Percentiles rank a stretch among this genome's conserved stretches.
Evolutionary conservation across 345 rosid genomes (phyloP).

Genomic region (Dimocarpus longan): DNA sequence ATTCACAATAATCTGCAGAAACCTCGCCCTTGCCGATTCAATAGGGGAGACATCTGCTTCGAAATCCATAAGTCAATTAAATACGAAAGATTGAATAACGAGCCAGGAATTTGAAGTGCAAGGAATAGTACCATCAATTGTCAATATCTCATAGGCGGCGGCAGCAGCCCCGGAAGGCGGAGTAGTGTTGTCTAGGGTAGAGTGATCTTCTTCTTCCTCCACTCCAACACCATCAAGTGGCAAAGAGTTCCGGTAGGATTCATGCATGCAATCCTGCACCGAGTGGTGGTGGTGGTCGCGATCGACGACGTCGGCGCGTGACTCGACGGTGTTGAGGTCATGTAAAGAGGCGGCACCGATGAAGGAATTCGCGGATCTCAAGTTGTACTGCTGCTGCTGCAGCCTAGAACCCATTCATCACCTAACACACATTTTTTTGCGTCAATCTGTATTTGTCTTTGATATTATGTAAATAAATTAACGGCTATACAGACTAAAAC

Average conservation of each 20-base stretch:
- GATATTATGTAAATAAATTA: not conserved
- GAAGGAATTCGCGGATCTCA: slow-evolving; percentile 67
- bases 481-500: slow-evolving; percentile 39
- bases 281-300: slow-evolving; percentile 58
- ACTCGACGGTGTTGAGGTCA: slow-evolving; percentile 83
- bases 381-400: slow-evolving; percentile 71
- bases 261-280: slow-evolving; percentile 70
- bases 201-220: slow-evolving; percentile 70
- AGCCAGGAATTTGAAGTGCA: too few species aligned
- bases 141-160: slow-evolving; percentile 44
- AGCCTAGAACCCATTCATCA: slow-evolving; percentile 73
- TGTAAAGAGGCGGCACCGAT: slow-evolving; percentile 57
- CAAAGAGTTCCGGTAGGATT: slow-evolving; percentile 66
- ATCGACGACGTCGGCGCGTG: slow-evolving; percentile 46
- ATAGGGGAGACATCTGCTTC: slow-evolving; percentile 77
- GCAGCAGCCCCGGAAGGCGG: slow-evolving; percentile 38
- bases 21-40: slow-evolving; percentile 78
- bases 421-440: too few species aligned
- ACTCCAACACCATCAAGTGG: slow-evolving; percentile 61
- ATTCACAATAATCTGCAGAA: slow-evolving; percentile 77
- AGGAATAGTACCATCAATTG: slow-evolving; percentile 55
- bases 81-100: too few species aligned
- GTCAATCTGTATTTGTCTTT: too few species aligned
- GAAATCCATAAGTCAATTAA: not conserved
- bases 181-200: slow-evolving; percentile 52